These are phyloP conservation scores for Capsella bursapastoris DNA, from an alignment of 345 rosid species.

Conservation along the genomic window DNA sequence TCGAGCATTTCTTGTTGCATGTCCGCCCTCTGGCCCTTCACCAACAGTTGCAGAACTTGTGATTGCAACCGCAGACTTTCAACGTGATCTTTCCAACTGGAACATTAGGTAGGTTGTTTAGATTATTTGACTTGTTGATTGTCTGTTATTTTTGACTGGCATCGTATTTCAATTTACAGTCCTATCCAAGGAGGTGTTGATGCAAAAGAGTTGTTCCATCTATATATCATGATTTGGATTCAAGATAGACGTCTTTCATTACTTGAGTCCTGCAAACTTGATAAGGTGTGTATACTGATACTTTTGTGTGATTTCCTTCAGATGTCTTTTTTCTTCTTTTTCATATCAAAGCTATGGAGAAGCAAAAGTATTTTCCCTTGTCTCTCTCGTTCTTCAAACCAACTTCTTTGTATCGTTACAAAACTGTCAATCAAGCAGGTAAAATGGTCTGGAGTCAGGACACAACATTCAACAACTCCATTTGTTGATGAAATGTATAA, in stretches of 20 bases:
- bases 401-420: constrained; percentile 18
- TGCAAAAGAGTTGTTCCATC: constrained; percentile 92
- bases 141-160: constrained; percentile 19
- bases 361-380: constrained; percentile 13
- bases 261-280: constrained; percentile 92
- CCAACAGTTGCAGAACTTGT: constrained; percentile 90
- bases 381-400: constrained; percentile 5
- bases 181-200: constrained; percentile 94
- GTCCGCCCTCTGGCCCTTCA: constrained; percentile 96
- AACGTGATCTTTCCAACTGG: constrained; percentile 91
- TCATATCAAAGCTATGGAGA: constrained; percentile 10
- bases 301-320: constrained; percentile 8
- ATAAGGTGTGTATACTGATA: constrained; percentile 63
- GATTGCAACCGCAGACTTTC: constrained; percentile 94
- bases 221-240: constrained; percentile 96
- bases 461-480: constrained; percentile 95
- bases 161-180: constrained; percentile 50
- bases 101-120: constrained; percentile 59
- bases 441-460: constrained; percentile 93
- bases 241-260: constrained; percentile 88
- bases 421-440: constrained; percentile 61
- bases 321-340: background rate
- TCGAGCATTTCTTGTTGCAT: constrained; percentile 84
- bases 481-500: constrained; percentile 96
- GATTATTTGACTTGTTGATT: constrained; percentile 26